Evolutionary conservation across 768 basidiomycete species (phyloP).

Genomic region (Boletellus sp.): DNA sequence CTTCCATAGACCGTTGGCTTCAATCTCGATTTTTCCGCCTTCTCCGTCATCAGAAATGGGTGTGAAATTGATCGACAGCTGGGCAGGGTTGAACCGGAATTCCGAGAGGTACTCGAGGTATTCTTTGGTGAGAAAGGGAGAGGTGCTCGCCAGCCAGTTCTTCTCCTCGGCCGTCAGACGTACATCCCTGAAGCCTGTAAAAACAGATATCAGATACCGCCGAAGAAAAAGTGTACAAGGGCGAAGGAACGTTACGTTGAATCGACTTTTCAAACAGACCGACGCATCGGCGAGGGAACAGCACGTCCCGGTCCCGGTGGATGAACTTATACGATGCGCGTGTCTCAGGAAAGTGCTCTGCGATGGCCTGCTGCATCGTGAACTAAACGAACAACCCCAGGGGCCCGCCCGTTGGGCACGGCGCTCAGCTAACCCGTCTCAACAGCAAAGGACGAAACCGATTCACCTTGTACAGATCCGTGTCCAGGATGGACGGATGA

Average conservation of each 20-base stretch:
- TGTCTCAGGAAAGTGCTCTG: slow-evolving; percentile 69
- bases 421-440: too few species aligned
- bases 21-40: slow-evolving; percentile 68
- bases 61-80: slow-evolving; percentile 57
- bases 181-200: slow-evolving; percentile 65
- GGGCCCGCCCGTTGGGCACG: too few species aligned
- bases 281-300: slow-evolving; percentile 48
- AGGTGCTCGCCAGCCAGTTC: slow-evolving; percentile 59
- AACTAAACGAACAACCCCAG: slow-evolving; percentile 43
- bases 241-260: slow-evolving; percentile 35
- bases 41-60: slow-evolving; percentile 50
- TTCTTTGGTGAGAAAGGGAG: slow-evolving; percentile 65
- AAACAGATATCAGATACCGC: not conserved
- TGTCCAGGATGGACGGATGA: slow-evolving; percentile 72
- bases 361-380: slow-evolving; percentile 93
- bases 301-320: slow-evolving; percentile 61
- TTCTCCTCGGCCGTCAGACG: slow-evolving; percentile 58
- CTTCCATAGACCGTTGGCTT: slow-evolving; percentile 67
- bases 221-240: too few species aligned
- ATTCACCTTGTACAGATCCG: slow-evolving; percentile 87
- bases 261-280: slow-evolving; percentile 47
- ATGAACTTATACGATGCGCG: slow-evolving; percentile 76
- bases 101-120: slow-evolving; percentile 76
- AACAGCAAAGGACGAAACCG: not conserved
- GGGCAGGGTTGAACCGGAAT: slow-evolving; percentile 68